These are phyloP conservation scores for Arabidopsis arenosa DNA, from an alignment of 345 rosid genomes.

Conservation along the genomic window DNA sequence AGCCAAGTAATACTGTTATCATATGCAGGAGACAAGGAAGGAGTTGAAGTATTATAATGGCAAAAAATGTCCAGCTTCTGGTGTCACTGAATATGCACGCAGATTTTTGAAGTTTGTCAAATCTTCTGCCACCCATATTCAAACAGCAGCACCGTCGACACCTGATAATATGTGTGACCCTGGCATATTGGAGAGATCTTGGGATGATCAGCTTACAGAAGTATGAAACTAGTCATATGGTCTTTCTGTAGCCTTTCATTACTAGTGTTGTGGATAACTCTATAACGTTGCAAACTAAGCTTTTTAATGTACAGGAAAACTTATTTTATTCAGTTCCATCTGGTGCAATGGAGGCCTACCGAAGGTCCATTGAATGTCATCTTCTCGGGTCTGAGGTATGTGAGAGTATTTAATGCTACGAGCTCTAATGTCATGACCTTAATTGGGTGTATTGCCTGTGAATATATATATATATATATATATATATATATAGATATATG, in stretches of 20 bases:
- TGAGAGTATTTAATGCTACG: constrained; percentile 24
- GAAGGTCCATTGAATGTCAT: constrained; percentile 80
- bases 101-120: constrained; percentile 66
- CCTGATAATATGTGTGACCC: constrained; percentile 66
- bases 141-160: constrained; percentile 64
- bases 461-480: not conserved
- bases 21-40: constrained; percentile 55
- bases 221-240: constrained; percentile 51
- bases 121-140: constrained; percentile 52
- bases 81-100: constrained; percentile 70
- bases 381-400: constrained; percentile 43
- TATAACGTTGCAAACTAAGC: constrained; percentile 15
- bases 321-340: constrained; percentile 82
- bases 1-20: constrained; percentile 13
- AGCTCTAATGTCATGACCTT: constrained; percentile 22
- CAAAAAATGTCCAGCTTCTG: constrained; percentile 43
- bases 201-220: constrained; percentile 81
- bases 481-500: no score
- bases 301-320: constrained; percentile 74
- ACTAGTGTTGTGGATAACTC: constrained; percentile 15
- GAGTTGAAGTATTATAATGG: constrained; percentile 46
- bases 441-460: not conserved
- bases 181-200: constrained; percentile 58
- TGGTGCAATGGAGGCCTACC: constrained; percentile 79
- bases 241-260: constrained; percentile 26